These are phyloP conservation scores for Musa balbisiana DNA, from an alignment of 202 grass and related monocot genomes.

Conservation along the genomic window DNA sequence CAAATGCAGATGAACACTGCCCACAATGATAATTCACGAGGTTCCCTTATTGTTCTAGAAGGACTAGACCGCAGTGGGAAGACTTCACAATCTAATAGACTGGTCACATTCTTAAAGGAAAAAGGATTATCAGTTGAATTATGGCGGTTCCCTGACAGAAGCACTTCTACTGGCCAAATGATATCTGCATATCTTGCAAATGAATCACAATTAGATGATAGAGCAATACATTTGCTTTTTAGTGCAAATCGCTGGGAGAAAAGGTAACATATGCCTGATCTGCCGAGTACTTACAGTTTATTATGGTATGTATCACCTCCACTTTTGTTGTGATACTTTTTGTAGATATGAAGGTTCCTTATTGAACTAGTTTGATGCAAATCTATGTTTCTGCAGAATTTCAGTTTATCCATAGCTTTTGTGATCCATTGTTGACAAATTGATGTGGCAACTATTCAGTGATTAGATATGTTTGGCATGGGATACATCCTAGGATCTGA, in stretches of 20 bases:
- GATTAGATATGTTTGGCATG: too few relatives aligned
- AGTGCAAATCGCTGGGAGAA: constrained; percentile 96
- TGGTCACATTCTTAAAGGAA: constrained; percentile 56
- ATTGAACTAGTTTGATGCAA: background rate
- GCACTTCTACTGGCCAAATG: constrained; percentile 55
- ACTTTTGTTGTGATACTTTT: background rate
- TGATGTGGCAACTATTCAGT: too few relatives aligned
- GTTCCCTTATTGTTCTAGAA: constrained; percentile 79
- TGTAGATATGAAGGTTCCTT: background rate
- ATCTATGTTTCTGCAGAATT: background rate
- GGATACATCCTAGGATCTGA: too few relatives aligned
- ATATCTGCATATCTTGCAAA: constrained; percentile 78
- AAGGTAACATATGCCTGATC: constrained; percentile 30
- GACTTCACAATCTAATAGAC: constrained; percentile 59
- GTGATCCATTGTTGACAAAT: too few relatives aligned
- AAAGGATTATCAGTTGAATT: constrained; percentile 50
- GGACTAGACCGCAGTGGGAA: constrained; percentile 79
- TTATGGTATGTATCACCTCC: background rate
- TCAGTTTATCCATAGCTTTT: background rate
- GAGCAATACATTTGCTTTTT: constrained; percentile 75
- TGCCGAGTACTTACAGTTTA: background rate
- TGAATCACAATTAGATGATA: constrained; percentile 73
- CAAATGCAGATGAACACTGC: constrained; percentile 37
- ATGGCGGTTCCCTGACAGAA: constrained; percentile 72
- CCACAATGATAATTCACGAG: constrained; percentile 30